phyloP scores from a whole-genome alignment of 2,329 filamentous ascomycete genomes.

The Mycosphaerella arachidis region DNA sequence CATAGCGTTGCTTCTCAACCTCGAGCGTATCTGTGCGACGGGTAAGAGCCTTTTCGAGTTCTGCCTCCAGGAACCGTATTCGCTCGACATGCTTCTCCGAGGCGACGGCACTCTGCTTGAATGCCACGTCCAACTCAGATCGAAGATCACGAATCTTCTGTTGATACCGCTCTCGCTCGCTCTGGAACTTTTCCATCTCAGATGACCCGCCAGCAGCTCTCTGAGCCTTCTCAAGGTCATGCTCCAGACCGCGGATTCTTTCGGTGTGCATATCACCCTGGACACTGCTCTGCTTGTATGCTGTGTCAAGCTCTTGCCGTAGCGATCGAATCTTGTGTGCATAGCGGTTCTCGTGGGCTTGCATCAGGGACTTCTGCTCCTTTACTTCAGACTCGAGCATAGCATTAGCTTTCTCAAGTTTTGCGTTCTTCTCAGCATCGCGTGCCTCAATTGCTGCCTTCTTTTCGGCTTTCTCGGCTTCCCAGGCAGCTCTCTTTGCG shows the following conservation, averaged over 20 bases:
- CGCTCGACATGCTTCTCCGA: constrained; percentile 20
- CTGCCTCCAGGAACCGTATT: constrained; percentile 19
- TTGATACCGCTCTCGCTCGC: constrained; percentile 17
- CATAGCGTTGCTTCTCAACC: constrained; percentile 15
- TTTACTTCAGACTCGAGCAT: constrained; percentile 25
- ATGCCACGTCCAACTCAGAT: constrained; percentile 21
- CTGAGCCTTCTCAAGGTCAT: constrained; percentile 19
- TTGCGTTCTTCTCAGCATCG: constrained; percentile 16
- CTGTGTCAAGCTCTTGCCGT: constrained; percentile 24
- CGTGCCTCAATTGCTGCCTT: constrained; percentile 14
- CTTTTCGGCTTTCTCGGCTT: constrained; percentile 12
- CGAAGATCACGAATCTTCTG: constrained; percentile 21
- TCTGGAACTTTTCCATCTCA: constrained; percentile 11
- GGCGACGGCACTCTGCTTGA: constrained; percentile 23
- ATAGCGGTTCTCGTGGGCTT: constrained; percentile 17
- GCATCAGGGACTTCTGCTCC: constrained; percentile 28
- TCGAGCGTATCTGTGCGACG: constrained; percentile 3
- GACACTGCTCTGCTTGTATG: constrained; percentile 30
- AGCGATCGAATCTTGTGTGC: constrained; percentile 24
- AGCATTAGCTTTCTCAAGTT: constrained; percentile 24
- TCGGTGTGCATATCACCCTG: constrained; percentile 27
- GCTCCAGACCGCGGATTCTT: constrained; percentile 20
- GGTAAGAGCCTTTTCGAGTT: constrained; percentile 14
- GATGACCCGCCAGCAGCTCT: constrained; percentile 14
- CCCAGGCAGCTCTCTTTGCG: constrained; percentile 17